Base-by-base conservation (phyloP, 2,329 filamentous ascomycete genomes). In the Pestalotiopsis sp. region DNA sequence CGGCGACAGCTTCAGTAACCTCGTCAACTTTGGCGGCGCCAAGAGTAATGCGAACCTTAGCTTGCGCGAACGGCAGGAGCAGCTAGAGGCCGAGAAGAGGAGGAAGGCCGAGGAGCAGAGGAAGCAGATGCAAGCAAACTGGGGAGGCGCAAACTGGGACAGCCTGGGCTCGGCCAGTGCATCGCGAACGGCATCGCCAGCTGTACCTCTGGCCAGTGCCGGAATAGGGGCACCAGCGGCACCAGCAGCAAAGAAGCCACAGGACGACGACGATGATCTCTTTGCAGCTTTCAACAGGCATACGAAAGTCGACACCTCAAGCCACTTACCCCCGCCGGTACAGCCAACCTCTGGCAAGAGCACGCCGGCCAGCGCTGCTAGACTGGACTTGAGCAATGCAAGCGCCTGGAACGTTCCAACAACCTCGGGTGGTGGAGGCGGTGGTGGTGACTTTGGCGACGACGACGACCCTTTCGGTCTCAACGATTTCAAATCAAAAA, bases 401-500 rank as follows among this genome's bases (percentile, higher is more conserved):
- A 83, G 78, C 68, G 84, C 88, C 1, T 91, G 89, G 89, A 80
- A 75, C 27, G 73, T 81, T 66, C 77, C 81, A 31, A 59, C 76
- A 3, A 69, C 73, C 20, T 72, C 79, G 1, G 76, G 77, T 66
- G 45, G 45, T n/a, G 41, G 41, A 4, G 41, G 14, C 20, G 27
- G 58, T 27, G 74, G 75, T 58, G 77, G 75, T 12, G 78, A 74
- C 0, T 81, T 90, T 70, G 82, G 59, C 38, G 91, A 95, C 68
- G 93, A 97, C 73, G 94, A 97, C 76, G 94, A 97, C 76, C 93
- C 94, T 1, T 98, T 98, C 78, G 95, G 93, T 0, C 82, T 98
- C 45, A 91, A 86, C 69, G 84, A 91, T 71, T 78, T 94, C 75
- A 87, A 88, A 71, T 81, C 78, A 76, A 80, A 82, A 73, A 59